A percentile compares a stretch with the other conserved stretches of the same genome.
phyloP scores from a whole-genome alignment of 306 rosid genomes.

The Glycine latifolia region DNA sequence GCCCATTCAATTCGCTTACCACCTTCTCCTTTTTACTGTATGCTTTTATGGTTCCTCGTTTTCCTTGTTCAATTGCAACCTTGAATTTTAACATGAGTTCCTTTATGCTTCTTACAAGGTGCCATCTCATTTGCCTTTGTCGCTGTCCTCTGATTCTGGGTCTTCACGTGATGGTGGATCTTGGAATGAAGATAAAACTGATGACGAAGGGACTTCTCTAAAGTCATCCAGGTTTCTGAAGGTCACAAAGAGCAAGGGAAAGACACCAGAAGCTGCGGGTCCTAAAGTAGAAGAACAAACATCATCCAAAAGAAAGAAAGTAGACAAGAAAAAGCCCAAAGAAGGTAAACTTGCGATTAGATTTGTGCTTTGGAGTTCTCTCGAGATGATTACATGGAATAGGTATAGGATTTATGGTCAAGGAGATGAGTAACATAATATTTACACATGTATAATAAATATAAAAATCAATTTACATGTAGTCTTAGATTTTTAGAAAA shows the following conservation, averaged over 20 bases:
- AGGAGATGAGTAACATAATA: background rate
- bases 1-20: conserved; percentile 20
- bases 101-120: conserved; percentile 47
- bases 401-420: conserved; percentile 19
- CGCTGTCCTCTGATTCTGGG: conserved; percentile 71
- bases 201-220: conserved; percentile 52
- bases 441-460: background rate
- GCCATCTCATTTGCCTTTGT: conserved; percentile 58
- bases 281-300: conserved; percentile 44
- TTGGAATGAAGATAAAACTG: conserved; percentile 47
- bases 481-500: background rate
- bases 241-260: conserved; percentile 41
- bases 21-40: background rate
- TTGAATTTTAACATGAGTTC: background rate
- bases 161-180: conserved; percentile 49
- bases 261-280: conserved; percentile 49
- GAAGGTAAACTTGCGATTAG: conserved; percentile 55
- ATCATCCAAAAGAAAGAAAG: conserved; percentile 52
- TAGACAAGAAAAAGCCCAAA: conserved; percentile 45
- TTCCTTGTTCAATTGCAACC: background rate
- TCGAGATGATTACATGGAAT: conserved; percentile 32
- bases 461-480: background rate
- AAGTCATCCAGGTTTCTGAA: conserved; percentile 48
- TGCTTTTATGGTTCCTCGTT: background rate
- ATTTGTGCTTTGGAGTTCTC: conserved; percentile 16